Percentiles rank a stretch among this genome's conserved stretches.
Evolutionary conservation across 352 stramenopile species (phyloP).

Genomic region (Globisporangium parvum): DNA sequence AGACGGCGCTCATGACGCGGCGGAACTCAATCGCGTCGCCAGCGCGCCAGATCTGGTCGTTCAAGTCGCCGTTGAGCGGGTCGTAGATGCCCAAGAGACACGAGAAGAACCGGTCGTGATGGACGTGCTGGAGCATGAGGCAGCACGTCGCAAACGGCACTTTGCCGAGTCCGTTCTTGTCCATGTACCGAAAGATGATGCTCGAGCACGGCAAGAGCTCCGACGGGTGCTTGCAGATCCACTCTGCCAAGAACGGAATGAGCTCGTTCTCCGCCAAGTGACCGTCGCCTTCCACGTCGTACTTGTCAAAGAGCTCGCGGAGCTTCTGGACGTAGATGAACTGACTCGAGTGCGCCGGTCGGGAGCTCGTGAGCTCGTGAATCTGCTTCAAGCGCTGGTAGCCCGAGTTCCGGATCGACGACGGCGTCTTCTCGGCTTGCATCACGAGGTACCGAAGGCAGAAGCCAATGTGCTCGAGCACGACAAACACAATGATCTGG

Average conservation of each 20-base stretch:
- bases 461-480: constrained; percentile 78
- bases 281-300: constrained; percentile 58
- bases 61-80: constrained; percentile 60
- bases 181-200: constrained; percentile 86
- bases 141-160: constrained; percentile 82
- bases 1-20: constrained; percentile 70
- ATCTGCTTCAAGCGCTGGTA: constrained; percentile 81
- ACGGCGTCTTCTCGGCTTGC: constrained; percentile 69
- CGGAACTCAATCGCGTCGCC: constrained; percentile 59
- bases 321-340: constrained; percentile 83
- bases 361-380: constrained; percentile 56
- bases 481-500: constrained; percentile 78
- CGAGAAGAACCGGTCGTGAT: constrained; percentile 86
- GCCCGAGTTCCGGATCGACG: constrained; percentile 60
- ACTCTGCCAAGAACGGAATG: constrained; percentile 70
- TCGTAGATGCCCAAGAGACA: constrained; percentile 81
- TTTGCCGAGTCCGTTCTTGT: constrained; percentile 76
- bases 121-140: constrained; percentile 84
- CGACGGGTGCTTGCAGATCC: constrained; percentile 78
- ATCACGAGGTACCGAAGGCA: constrained; percentile 83
- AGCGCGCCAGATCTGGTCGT: constrained; percentile 66
- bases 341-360: constrained; percentile 50
- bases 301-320: constrained; percentile 74
- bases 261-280: constrained; percentile 66
- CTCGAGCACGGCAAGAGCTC: constrained; percentile 72